These are phyloP conservation scores for Dioscorea zingiberensis DNA, from an alignment of 106 monocot genomes.

Conservation along the genomic window DNA sequence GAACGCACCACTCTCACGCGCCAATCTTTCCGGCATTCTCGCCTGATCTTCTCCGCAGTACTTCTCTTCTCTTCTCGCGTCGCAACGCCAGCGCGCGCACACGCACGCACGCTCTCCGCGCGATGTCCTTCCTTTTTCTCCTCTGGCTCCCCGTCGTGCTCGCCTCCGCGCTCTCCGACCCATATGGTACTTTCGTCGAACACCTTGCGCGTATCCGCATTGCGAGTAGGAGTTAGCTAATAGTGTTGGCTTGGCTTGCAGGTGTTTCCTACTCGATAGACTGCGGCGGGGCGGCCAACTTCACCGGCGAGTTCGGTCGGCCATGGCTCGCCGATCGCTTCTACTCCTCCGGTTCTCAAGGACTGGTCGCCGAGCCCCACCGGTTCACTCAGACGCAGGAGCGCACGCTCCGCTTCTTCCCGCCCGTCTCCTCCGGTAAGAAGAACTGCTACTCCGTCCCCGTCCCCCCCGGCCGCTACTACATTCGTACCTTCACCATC, in stretches of 20 bases:
- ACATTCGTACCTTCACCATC: slow-evolving; percentile 86
- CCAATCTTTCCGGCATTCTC: too few relatives aligned
- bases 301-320: slow-evolving; percentile 58
- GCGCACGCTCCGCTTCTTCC: slow-evolving; percentile 84
- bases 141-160: too few relatives aligned
- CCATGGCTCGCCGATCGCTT: slow-evolving; percentile 70
- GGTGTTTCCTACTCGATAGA: slow-evolving; percentile 51
- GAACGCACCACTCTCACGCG: too few relatives aligned
- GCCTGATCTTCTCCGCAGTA: too few relatives aligned
- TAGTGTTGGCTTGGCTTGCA: neutral
- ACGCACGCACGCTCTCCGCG: too few relatives aligned
- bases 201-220: too few relatives aligned
- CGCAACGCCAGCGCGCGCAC: too few relatives aligned
- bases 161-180: too few relatives aligned
- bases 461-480: slow-evolving; percentile 66
- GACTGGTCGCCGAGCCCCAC: slow-evolving; percentile 60
- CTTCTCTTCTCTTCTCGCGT: too few relatives aligned
- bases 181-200: too few relatives aligned
- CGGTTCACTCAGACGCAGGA: slow-evolving; percentile 63
- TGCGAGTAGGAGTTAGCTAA: too few relatives aligned
- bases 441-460: slow-evolving; percentile 91
- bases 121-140: too few relatives aligned
- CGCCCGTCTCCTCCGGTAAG: slow-evolving; percentile 65
- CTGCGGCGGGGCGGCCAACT: slow-evolving; percentile 75
- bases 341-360: slow-evolving; percentile 54